Conservation (phyloP, 2,329 filamentous ascomycete genomes). For the Phialemoniopsis sp. region DNA sequence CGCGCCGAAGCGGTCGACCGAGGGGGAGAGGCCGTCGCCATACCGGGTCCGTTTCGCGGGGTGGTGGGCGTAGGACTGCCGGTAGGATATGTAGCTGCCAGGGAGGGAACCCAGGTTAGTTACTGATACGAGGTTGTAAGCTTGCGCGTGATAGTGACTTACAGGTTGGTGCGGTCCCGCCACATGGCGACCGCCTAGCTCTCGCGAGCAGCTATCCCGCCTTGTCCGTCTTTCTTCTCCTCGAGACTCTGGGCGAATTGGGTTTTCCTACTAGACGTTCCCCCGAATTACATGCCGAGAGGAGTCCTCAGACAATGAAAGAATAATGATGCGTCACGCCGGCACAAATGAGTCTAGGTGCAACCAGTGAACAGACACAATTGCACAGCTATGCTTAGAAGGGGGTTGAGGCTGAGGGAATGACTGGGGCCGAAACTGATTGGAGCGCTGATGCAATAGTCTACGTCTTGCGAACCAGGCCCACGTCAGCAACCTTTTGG, state of each 20-base stretch:
- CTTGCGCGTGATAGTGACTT: slow-evolving; percentile 28
- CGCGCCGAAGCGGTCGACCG: slow-evolving; percentile 35
- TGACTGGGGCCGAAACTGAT: neutral
- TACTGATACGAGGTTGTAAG: slow-evolving; percentile 6
- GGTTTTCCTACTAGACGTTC: no score
- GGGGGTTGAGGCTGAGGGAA: no score
- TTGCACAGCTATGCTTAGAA: neutral
- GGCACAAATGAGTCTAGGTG: no score
- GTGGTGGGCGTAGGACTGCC: slow-evolving; percentile 95
- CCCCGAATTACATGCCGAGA: no score
- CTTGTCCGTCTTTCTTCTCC: slow-evolving; percentile 1
- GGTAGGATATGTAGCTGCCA: slow-evolving; percentile 91
- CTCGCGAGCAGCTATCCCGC: slow-evolving; percentile 15
- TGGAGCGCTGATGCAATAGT: no score
- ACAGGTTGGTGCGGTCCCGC: slow-evolving; percentile 99
- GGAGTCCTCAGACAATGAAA: no score
- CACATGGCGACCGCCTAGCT: slow-evolving; percentile 71
- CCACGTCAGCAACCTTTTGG: no score
- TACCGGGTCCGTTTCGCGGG: slow-evolving; percentile 80
- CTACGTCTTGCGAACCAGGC: no score
- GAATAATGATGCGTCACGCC: no score
- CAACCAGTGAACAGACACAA: no score
- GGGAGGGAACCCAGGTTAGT: slow-evolving; percentile 11
- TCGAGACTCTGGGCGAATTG: no score
- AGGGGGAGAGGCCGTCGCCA: slow-evolving; percentile 25